phyloP scores from a whole-genome alignment of 768 basidiomycete genomes.

The Ramaria sp. region DNA sequence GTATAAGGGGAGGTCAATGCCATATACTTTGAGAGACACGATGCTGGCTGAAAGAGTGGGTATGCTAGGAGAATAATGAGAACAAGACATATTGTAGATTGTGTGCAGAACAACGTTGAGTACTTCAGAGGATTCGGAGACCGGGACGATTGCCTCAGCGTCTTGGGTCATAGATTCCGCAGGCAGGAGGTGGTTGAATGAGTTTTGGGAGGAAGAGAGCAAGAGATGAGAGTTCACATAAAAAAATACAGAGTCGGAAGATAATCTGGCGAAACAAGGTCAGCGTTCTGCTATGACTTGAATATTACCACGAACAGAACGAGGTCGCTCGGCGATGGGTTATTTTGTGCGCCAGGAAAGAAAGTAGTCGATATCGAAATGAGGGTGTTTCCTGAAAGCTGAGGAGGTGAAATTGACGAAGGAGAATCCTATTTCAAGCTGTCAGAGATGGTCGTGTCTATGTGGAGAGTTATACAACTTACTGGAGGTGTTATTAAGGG shows the following conservation, averaged over 20 bases:
- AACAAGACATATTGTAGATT: conserved; percentile 61
- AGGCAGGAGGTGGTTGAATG: conserved; percentile 50
- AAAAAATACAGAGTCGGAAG: conserved; percentile 75
- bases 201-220: conserved; percentile 49
- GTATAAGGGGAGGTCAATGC: conserved; percentile 27
- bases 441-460: background rate
- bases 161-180: conserved; percentile 16
- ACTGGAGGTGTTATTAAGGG: background rate
- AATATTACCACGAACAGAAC: conserved; percentile 5
- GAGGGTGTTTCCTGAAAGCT: conserved; percentile 29
- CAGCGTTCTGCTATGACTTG: conserved; percentile 19
- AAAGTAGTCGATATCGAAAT: conserved; percentile 81
- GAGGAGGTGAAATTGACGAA: background rate
- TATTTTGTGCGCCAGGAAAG: conserved; percentile 51
- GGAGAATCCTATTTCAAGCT: background rate
- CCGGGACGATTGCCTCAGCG: conserved; percentile 40
- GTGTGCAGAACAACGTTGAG: conserved; percentile 67
- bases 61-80: conserved; percentile 63
- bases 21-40: conserved; percentile 46
- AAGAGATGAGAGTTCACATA: conserved; percentile 60
- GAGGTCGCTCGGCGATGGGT: conserved; percentile 25
- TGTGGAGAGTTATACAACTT: background rate
- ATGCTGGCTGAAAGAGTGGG: conserved; percentile 47
- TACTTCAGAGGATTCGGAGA: conserved; percentile 48
- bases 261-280: conserved; percentile 49